Conservation (phyloP, 257 asterid species). For the Lycium ferocissimum region DNA sequence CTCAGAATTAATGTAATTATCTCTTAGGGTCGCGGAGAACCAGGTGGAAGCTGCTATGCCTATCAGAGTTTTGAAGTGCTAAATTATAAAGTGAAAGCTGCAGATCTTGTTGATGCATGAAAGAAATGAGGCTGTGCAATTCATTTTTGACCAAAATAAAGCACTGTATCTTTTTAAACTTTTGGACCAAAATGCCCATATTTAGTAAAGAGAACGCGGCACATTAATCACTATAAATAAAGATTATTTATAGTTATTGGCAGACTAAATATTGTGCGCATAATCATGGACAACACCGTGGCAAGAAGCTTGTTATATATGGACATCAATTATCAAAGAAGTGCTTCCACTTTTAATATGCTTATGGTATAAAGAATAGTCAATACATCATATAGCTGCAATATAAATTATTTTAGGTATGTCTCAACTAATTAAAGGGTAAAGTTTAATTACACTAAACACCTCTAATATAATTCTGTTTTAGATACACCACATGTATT, state of each 20-base stretch:
- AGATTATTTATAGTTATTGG: not conserved
- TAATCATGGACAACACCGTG: not conserved
- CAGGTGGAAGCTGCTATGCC: not conserved
- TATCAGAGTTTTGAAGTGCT: not conserved
- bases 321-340: not conserved
- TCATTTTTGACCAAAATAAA: constrained; percentile 6
- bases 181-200: not conserved
- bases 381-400: not conserved
- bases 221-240: constrained; percentile 12
- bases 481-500: not conserved
- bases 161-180: not conserved
- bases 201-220: not conserved
- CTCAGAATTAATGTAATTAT: constrained; percentile 46
- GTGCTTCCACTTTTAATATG: not conserved
- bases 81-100: not conserved
- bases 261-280: not conserved
- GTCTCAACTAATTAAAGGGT: too few species aligned
- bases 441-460: not conserved
- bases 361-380: not conserved
- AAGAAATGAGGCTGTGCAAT: not conserved
- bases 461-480: not conserved
- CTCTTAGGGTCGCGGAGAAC: not conserved
- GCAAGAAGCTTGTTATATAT: not conserved
- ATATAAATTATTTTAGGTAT: too few species aligned
- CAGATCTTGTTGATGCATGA: not conserved